phyloP scores from a whole-genome alignment of 768 basidiomycete species.

The Mycena maculata region DNA sequence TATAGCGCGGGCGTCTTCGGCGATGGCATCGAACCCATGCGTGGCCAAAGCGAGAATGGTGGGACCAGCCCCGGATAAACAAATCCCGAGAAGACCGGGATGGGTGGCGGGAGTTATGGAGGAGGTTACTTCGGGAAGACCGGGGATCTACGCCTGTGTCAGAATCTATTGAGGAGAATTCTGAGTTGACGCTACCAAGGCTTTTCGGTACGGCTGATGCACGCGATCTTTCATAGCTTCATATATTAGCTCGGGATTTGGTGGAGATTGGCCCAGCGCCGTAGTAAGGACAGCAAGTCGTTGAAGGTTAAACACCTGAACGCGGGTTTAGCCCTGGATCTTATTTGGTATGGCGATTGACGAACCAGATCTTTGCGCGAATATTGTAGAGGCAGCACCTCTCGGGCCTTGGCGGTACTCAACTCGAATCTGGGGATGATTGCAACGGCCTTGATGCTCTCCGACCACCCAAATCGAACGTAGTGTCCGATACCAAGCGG shows the following conservation, averaged over 20 bases:
- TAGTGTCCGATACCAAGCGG: conserved; percentile 94
- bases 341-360: conserved; percentile 31
- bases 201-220: conserved; percentile 95
- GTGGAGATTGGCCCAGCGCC: conserved; percentile 89
- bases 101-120: conserved; percentile 89
- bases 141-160: conserved; percentile 79
- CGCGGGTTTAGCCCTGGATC: conserved; percentile 5
- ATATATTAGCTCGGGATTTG: conserved; percentile 96
- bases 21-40: conserved; percentile 84
- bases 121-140: conserved; percentile 92
- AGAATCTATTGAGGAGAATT: conserved; percentile 2
- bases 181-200: conserved; percentile 67
- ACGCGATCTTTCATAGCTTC: conserved; percentile 99
- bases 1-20: conserved; percentile 79
- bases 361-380: conserved; percentile 91
- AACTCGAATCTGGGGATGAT: conserved; percentile 97
- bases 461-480: conserved; percentile 88
- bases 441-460: conserved; percentile 89
- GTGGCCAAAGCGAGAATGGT: conserved; percentile 97
- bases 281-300: conserved; percentile 96
- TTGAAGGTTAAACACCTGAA: conserved; percentile 96
- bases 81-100: conserved; percentile 96
- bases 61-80: conserved; percentile 97
- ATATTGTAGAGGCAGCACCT: conserved; percentile 87
- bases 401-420: conserved; percentile 93